Conservation (phyloP, 179 eudicot genomes). For the Spergularia azorica region DNA sequence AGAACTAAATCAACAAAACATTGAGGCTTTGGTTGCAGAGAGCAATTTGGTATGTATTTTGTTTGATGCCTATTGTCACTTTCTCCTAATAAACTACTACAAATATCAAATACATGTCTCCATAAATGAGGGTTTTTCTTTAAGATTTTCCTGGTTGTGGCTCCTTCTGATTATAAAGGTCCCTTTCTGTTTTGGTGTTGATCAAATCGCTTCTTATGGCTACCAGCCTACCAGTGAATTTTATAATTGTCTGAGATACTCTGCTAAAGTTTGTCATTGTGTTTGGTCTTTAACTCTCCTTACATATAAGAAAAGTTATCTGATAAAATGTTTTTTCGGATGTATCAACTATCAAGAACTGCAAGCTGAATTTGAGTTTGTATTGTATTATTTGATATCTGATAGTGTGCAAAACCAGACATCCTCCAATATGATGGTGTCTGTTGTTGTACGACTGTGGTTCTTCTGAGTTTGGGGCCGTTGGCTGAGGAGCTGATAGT, state of each 20-base stretch:
- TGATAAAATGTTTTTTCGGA: background rate
- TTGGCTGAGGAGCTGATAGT: background rate
- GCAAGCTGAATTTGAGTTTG: background rate
- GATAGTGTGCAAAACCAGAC: background rate
- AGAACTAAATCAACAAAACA: conserved; percentile 96
- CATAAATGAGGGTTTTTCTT: background rate
- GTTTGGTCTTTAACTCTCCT: background rate
- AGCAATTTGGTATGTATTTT: conserved; percentile 67
- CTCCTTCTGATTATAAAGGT: conserved; percentile 12
- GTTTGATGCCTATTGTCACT: conserved; percentile 1
- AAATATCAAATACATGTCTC: background rate
- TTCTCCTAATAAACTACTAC: conserved; percentile 4
- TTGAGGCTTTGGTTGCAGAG: conserved; percentile 98
- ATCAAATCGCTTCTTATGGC: conserved; percentile 8
- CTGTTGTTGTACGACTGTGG: background rate
- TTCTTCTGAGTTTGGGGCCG: background rate
- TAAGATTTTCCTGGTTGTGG: background rate
- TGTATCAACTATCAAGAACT: background rate
- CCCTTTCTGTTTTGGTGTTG: background rate
- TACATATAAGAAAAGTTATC: background rate
- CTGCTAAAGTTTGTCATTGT: background rate
- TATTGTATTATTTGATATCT: background rate
- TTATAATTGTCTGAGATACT: background rate
- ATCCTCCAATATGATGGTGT: background rate
- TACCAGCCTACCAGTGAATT: background rate